Percentiles rank a stretch among this genome's conserved stretches.
Conservation (phyloP, 305 asterid genomes). For the Fraxinus baroniana region DNA sequence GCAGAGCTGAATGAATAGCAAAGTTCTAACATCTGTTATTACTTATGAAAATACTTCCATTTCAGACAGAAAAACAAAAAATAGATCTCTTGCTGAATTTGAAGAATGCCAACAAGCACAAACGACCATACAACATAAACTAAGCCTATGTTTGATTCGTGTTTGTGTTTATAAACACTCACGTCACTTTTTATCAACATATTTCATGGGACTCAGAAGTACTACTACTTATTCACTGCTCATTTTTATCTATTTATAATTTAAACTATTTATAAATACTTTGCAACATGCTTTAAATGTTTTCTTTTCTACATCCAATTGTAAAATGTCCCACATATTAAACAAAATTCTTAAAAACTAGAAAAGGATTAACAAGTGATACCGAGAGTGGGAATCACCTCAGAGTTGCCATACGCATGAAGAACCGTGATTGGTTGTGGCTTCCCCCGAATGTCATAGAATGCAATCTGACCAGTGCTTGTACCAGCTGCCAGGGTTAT, state of each 20-base stretch:
- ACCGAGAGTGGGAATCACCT: conserved; percentile 50
- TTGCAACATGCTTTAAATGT: not conserved
- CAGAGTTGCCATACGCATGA: conserved; percentile 87
- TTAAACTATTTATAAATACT: not conserved
- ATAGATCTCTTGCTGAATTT: not conserved
- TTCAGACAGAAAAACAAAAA: not conserved
- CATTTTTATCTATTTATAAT: no score
- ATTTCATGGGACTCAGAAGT: not conserved
- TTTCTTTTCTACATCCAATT: not conserved
- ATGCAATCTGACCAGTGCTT: conserved; percentile 81
- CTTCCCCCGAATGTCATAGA: conserved; percentile 93
- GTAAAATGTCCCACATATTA: not conserved
- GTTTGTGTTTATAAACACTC: not conserved
- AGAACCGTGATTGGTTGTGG: conserved; percentile 92
- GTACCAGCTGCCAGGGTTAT: conserved; percentile 94
- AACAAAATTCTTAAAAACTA: conserved; percentile 21
- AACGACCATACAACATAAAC: not conserved
- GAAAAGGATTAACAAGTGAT: conserved; percentile 21
- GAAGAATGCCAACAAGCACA: not conserved
- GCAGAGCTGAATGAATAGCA: not conserved
- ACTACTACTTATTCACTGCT: not conserved
- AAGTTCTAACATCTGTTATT: not conserved
- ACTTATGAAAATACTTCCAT: not conserved
- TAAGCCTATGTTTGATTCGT: not conserved
- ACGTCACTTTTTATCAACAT: not conserved